Evolutionary conservation across 73 alveolate genomes (phyloP), one percentile per base, ranked within the genome.

Genomic region (Blepharisma japonicum): DNA sequence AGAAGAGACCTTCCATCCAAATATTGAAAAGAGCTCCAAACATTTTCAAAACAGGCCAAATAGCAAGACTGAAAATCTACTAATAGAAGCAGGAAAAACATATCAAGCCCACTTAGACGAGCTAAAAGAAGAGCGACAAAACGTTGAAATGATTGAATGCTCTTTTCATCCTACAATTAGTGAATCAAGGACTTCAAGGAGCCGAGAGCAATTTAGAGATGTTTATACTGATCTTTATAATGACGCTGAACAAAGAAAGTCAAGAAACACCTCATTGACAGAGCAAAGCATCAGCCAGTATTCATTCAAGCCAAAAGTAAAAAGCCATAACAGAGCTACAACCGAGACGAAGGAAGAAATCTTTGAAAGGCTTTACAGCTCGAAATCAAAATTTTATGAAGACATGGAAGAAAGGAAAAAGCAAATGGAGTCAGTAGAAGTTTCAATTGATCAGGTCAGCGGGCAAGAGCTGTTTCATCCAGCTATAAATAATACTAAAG

Each of bases 331-430:
- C n/a, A 53, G 23, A 53, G 27, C 27, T 53, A 1, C n/a, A 1
- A 14, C 67, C 2, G 67, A 53, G 4, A 14, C 67, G 5, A 11
- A 53, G 2, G 67, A 53, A 20, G 27, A 11, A 53, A 20, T 53
- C 67, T 53, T 14, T 53, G 67, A 53, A 53, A 11, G 67, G 23
- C 67, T 53, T 53, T 53, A 14, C 27, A 53, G 67, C 67, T 53
- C 67, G n/a, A 53, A 20, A 20, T 14, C n/a, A 1, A 53, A 53
- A 4, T 53, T 53, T 53, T 11, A 53, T 14, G 67, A 53, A 11
- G 67, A 53, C 23, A 14, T 53, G 23, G 4, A 53, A 53, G 67
- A 53, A 20, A 20, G n/a, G n/a, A 11, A 20, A 11, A 53, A 53
- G 23, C 6, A 11, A 14, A 1, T 14, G 67, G 23, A 14, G 23